Base-by-base conservation (phyloP, 2,329 filamentous ascomycete species). In the Claviceps sp. region DNA sequence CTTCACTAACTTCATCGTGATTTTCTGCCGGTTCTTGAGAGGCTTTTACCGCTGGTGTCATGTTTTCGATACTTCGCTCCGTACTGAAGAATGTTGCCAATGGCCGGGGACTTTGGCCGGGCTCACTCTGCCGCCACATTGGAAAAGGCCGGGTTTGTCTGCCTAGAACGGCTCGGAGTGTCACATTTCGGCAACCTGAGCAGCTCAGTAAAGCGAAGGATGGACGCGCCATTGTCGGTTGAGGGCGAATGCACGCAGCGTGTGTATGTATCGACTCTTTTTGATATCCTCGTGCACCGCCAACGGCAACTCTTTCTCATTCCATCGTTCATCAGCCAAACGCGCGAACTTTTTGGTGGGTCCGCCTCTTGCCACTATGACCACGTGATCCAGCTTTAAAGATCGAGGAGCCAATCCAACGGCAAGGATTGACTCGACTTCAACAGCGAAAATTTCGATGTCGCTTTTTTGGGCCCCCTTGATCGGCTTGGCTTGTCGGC, bases 221-320 rank as follows among this genome's bases (percentile, higher is more conserved):
- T 22, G 65, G 63, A 26, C 66, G 64, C 34, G 59, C 50, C 47
- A 67, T 59, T 64, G 67, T 68, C 3, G 19, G 56, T 22, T n/a
- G 41, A 43, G 34, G 46, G 10, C 17, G n/a, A 16, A 16, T 45
- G 5, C n/a, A 43, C 26, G n/a, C 46, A n/a, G 37, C 7, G n/a
- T 47, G 37, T 48, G 45, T 39, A 13, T 46, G 10, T 3, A 46
- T 14, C 16, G 30, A 34, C 30, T 34, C 10, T 34, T 11, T 34
- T 22, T 26, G 17, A 46, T 19, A 10, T 45, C 47, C 17, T 39
- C 39, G 10, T 34, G 34, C 43, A 37, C 11, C 22, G 45, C 5
- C 24, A 26, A 26, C 22, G 44, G 17, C 39, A 45, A 19, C 40
- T 38, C 13, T 37, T 39, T 6, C 5, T 19, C 30, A 34, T 11